Conservation (phyloP, 257 asterid genomes). For the Cinchona pubescens region DNA sequence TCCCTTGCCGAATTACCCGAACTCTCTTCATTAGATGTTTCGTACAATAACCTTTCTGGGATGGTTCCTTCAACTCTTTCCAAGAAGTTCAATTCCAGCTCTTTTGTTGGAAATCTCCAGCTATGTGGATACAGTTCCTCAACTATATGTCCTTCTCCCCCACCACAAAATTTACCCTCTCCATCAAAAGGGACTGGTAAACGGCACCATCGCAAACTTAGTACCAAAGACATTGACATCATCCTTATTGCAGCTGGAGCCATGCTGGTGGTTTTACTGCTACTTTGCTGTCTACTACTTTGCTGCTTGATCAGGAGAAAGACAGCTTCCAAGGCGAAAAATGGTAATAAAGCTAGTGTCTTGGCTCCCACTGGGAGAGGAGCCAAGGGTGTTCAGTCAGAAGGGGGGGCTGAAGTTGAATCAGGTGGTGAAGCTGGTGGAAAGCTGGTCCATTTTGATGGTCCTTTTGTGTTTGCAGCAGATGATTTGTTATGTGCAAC, state of each 20-base stretch:
- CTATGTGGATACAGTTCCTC: slow-evolving; percentile 71
- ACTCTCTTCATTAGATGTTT: slow-evolving; percentile 60
- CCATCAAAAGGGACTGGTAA: slow-evolving; percentile 28
- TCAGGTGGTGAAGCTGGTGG: slow-evolving; percentile 75
- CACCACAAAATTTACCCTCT: slow-evolving; percentile 37
- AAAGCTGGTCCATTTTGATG: slow-evolving; percentile 87
- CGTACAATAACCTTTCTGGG: slow-evolving; percentile 79
- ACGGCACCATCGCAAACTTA: slow-evolving; percentile 27
- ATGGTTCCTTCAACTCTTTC: slow-evolving; percentile 59
- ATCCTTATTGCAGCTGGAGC: slow-evolving; percentile 51
- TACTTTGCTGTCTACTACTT: slow-evolving; percentile 40
- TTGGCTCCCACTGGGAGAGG: slow-evolving; percentile 22
- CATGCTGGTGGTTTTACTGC: slow-evolving; percentile 37
- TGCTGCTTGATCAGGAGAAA: slow-evolving; percentile 42
- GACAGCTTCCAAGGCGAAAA: slow-evolving; percentile 27
- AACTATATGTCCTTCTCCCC: slow-evolving; percentile 54
- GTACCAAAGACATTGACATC: slow-evolving; percentile 47
- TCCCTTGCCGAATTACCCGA: slow-evolving; percentile 42
- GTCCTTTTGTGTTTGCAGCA: slow-evolving; percentile 79
- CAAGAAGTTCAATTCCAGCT: slow-evolving; percentile 61
- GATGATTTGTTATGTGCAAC: slow-evolving; percentile 89
- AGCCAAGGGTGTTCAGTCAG: slow-evolving; percentile 30
- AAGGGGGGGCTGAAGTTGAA: slow-evolving; percentile 39
- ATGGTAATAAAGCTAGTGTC: slow-evolving; percentile 20
- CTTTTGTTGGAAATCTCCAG: slow-evolving; percentile 69